Percentiles rank a stretch among this genome's conserved stretches.
These are phyloP conservation scores for Periglandula ipomoeae DNA, from an alignment of 2,329 filamentous ascomycete genomes.

Conservation along the genomic window DNA sequence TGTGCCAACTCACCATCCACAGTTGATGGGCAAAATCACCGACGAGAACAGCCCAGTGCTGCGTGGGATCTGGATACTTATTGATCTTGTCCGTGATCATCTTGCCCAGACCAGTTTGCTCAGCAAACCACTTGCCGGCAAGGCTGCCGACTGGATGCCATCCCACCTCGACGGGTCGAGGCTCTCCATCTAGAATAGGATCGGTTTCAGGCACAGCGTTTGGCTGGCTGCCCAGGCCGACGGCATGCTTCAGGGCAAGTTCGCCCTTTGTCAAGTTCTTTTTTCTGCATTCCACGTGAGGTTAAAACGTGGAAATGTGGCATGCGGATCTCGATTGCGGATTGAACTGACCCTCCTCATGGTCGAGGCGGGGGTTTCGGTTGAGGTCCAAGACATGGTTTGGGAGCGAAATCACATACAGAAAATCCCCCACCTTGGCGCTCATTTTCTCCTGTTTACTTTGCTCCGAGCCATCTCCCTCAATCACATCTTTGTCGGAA, in stretches of 20 bases:
- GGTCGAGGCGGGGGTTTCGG: background rate
- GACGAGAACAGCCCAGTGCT: slow-evolving; percentile 51
- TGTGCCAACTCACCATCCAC: slow-evolving; percentile 41
- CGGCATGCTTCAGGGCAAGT: slow-evolving; percentile 25
- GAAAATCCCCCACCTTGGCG: slow-evolving; percentile 23
- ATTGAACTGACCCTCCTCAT: too few relatives aligned
- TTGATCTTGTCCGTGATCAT: slow-evolving; percentile 46
- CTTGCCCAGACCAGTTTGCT: slow-evolving; percentile 44
- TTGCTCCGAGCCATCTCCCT: background rate
- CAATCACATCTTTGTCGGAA: background rate
- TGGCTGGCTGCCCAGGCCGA: slow-evolving; percentile 22
- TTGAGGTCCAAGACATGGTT: background rate
- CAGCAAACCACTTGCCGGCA: slow-evolving; percentile 49
- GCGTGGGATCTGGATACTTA: slow-evolving; percentile 47
- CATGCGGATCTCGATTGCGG: too few relatives aligned
- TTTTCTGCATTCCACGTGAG: slow-evolving; percentile 13
- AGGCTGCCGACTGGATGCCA: slow-evolving; percentile 50
- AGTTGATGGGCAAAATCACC: slow-evolving; percentile 46
- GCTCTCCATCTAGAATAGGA: slow-evolving; percentile 19
- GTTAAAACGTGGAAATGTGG: too few relatives aligned
- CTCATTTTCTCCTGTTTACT: slow-evolving; percentile 17
- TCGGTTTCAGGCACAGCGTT: slow-evolving; percentile 21
- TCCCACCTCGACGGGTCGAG: slow-evolving; percentile 38
- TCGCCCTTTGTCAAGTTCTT: slow-evolving; percentile 26
- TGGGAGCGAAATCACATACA: slow-evolving; percentile 19